Percentiles rank a stretch among this genome's conserved stretches.
phyloP scores from a whole-genome alignment of 805 yeast genomes.

The Yarrowia hollandica region DNA sequence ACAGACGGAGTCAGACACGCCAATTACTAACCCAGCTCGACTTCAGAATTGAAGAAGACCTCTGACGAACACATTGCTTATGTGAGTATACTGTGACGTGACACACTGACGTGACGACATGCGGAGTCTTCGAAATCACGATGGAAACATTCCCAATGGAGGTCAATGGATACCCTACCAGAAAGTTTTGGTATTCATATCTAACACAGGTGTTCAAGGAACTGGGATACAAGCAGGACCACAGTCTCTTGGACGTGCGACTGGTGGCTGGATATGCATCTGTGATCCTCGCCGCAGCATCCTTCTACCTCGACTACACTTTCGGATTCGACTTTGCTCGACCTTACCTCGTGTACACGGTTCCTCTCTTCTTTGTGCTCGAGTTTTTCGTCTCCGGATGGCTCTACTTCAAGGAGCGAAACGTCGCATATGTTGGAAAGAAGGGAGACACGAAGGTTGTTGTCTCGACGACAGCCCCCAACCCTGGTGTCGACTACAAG shows the following conservation, averaged over 20 bases:
- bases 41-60: conserved; percentile 38
- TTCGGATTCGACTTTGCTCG: conserved; percentile 40
- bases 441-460: conserved; percentile 32
- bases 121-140: too few relatives aligned
- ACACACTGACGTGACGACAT: too few relatives aligned
- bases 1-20: not conserved
- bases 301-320: conserved; percentile 37
- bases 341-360: conserved; percentile 37
- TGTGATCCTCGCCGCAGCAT: conserved; percentile 39
- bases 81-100: conserved; percentile 33
- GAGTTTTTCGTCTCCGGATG: conserved; percentile 36
- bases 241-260: conserved; percentile 36
- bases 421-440: conserved; percentile 38
- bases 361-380: conserved; percentile 37
- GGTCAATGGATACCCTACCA: too few relatives aligned
- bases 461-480: conserved; percentile 30
- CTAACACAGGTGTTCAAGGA: conserved; percentile 31
- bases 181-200: too few relatives aligned
- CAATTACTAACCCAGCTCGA: conserved; percentile 36
- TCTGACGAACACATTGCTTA: conserved; percentile 39
- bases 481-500: conserved; percentile 33
- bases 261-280: conserved; percentile 39
- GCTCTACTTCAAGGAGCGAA: conserved; percentile 36
- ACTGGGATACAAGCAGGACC: conserved; percentile 37
- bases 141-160: too few relatives aligned